Base-by-base conservation (phyloP, 139 green algal genomes). In the Tetratostichococcus sp. region DNA sequence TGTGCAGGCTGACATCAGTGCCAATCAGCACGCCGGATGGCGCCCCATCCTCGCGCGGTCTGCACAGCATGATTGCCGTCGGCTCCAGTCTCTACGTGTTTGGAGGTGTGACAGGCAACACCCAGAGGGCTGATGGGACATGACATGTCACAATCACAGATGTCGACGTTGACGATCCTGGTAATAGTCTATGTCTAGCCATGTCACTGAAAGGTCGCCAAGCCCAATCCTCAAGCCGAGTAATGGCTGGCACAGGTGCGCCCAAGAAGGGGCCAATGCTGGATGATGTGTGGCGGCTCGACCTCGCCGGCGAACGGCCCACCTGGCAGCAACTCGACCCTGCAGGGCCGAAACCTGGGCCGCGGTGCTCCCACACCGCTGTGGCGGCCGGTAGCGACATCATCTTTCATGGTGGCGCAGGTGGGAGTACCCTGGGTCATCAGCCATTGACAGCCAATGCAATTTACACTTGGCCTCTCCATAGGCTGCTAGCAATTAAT, bases 191-290 rank as follows among this genome's bases (percentile, higher is more conserved):
- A n/a, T n/a, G n/a, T n/a, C n/a, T n/a, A n/a, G n/a, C n/a, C n/a
- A n/a, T n/a, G n/a, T n/a, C n/a, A n/a, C n/a, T n/a, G n/a, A n/a
- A 14, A 8, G 14, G 39, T 50, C 39, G 39, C 14, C 8, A 8
- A 22, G 39, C 39, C 39, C 8, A 8, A 8, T 50, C 8, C 39
- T 14, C 14, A 62, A n/a, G 50, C 50, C 22, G 50, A 25, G 17
- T n/a, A 8, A 5, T 28, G 14, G 2, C 17, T 25, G 2, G 50
- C 50, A 14, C 39, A 62, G 50, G 50, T 19, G 84, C 84, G 28
- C 76, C 84, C 0, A 77, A 86, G 69, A 69, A 74, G 22, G 84
- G 84, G 0, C 65, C 59, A 4, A 88, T 88, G 84, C 33, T 86
- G 58, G 79, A 67, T 3, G 83, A 88, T 67, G 39, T 85, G 1